Base-by-base conservation (phyloP, 208 protist genomes). In the Acanthamoeba castellanii region DNA sequence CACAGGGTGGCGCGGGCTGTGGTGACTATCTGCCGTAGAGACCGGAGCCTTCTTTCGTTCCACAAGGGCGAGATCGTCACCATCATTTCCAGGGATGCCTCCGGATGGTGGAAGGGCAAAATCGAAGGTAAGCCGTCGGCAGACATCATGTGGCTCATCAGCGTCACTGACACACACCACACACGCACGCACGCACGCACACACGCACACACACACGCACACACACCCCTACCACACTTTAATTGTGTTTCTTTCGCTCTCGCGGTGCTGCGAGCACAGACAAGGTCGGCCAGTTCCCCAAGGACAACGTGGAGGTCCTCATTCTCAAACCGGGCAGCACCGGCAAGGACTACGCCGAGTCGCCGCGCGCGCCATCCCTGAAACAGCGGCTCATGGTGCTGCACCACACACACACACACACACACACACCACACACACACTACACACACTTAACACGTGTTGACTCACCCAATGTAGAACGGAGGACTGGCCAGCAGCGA, bases 91-190 rank as follows among this genome's bases (percentile, higher is more conserved):
- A 82, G 37, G 20, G 74, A 82, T 9, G 9, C 74, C 20, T 30
- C 74, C 14, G 74, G 74, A 1, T 82, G 74, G 74, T 82, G 74
- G 74, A 82, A 82, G 74, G 74, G 74, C 74, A 82, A 52, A 37
- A 11, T 27, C 25, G 74, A 37, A 50, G 74, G 74, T 82, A 82
- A 11, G 30, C 52, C 25, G 61, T 2, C 61, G 6, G 42, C 42
- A 47, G 42, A 3, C 42, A 47, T 47, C 42, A 11, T 47, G 2
- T 3, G 42, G 37, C 37, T 11, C 42, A 47, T 68, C 61, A 68
- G 3, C 27, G 61, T 9, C 61, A 68, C 25, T 68, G 27, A 18
- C 27, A n/a, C n/a, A 22, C 59, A 27, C 1, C 59, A 68, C 16
- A n/a, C 59, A 68, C 59, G 3, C 16, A 68, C 16, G 2, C 37